phyloP scores from a whole-genome alignment of 768 basidiomycete species.

The Agaricus subrufescens region DNA sequence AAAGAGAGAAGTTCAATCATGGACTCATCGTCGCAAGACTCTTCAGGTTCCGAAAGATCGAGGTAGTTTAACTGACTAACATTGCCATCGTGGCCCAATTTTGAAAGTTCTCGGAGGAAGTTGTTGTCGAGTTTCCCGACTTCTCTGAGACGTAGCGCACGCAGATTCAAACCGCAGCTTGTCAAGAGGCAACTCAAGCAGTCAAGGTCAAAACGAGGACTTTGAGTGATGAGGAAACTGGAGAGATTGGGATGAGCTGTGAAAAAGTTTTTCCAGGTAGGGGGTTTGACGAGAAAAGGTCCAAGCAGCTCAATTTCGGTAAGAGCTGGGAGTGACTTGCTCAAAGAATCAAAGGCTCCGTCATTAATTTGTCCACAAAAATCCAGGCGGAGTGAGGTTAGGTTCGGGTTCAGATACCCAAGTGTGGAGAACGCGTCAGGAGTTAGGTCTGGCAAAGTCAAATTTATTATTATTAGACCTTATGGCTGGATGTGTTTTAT shows the following conservation, averaged over 20 bases:
- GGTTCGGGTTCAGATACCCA: constrained; percentile 77
- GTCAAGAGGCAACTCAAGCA: constrained; percentile 61
- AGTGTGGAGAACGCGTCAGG: constrained; percentile 67
- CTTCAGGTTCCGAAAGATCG: constrained; percentile 63
- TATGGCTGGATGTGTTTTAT: background rate
- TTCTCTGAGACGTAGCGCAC: constrained; percentile 75
- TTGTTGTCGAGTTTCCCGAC: constrained; percentile 65
- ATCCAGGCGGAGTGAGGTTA: constrained; percentile 75
- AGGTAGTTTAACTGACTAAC: constrained; percentile 34
- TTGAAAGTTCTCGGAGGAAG: constrained; percentile 51
- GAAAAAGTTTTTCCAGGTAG: constrained; percentile 77
- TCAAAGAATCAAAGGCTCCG: constrained; percentile 53
- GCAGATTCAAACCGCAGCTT: constrained; percentile 39
- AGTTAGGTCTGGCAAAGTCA: constrained; percentile 48
- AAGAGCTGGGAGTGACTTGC: constrained; percentile 58
- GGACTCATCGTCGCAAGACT: constrained; percentile 50
- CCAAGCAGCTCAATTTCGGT: constrained; percentile 76
- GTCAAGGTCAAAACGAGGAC: constrained; percentile 76
- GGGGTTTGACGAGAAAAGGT: constrained; percentile 75
- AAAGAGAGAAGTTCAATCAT: constrained; percentile 49
- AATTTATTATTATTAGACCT: too few relatives aligned
- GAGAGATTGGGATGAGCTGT: constrained; percentile 55
- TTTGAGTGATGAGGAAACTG: constrained; percentile 78
- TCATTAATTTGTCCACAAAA: constrained; percentile 82
- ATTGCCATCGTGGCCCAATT: constrained; percentile 31